phyloP scores from a whole-genome alignment of 116 monocot species.

The Iris pallida region DNA sequence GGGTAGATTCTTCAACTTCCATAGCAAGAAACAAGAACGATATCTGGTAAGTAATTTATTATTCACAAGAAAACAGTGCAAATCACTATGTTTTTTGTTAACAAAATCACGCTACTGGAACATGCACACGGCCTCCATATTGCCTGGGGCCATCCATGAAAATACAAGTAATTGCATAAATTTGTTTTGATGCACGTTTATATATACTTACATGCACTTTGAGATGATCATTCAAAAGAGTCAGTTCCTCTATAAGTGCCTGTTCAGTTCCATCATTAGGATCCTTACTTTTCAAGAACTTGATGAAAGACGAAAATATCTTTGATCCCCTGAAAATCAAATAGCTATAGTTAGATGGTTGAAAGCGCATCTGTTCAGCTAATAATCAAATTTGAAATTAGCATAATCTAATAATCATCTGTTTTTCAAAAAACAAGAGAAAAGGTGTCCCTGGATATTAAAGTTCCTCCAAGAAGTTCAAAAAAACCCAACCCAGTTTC shows the following conservation, averaged over 20 bases:
- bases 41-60: no score
- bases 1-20: not conserved
- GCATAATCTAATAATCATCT: not conserved
- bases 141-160: not conserved
- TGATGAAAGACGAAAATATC: conserved; percentile 63
- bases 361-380: not conserved
- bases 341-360: not conserved
- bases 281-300: conserved; percentile 81
- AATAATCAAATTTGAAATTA: not conserved
- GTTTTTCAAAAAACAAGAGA: no score
- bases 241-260: conserved; percentile 55
- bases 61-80: no score
- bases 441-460: no score
- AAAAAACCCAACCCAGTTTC: no score
- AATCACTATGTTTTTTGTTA: no score
- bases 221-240: conserved; percentile 64
- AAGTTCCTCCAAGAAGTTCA: no score
- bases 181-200: not conserved
- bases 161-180: not conserved
- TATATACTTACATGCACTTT: conserved; percentile 50
- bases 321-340: conserved; percentile 66
- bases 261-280: conserved; percentile 67
- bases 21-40: no score
- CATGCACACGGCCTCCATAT: no score
- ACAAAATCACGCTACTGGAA: no score